A percentile compares a stretch with the other conserved stretches of the same genome.
Evolutionary conservation across 1,139 yeast species (phyloP).

Genomic region (Blastobotrys arbuscula): DNA sequence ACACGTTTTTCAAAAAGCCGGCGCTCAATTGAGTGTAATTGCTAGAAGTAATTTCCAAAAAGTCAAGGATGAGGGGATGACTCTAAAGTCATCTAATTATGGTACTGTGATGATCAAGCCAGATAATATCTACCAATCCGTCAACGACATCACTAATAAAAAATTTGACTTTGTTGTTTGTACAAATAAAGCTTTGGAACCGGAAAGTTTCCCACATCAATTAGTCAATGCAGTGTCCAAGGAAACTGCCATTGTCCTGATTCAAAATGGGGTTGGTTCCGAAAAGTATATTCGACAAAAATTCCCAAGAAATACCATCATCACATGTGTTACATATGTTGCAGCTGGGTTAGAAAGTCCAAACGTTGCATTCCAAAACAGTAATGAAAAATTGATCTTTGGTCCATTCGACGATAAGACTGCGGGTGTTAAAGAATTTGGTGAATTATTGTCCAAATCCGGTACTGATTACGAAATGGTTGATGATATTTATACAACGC

Average conservation of each 20-base stretch:
- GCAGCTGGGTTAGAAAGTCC: constrained; percentile 44
- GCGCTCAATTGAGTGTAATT: constrained; percentile 46
- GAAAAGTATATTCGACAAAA: constrained; percentile 48
- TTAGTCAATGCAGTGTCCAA: constrained; percentile 45
- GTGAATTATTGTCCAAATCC: constrained; percentile 15
- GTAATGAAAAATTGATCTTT: constrained; percentile 42
- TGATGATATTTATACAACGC: constrained; percentile 19
- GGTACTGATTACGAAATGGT: constrained; percentile 17
- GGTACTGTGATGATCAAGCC: constrained; percentile 39
- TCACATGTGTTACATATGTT: constrained; percentile 58
- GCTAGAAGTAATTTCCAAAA: constrained; percentile 53
- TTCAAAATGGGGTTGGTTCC: constrained; percentile 65
- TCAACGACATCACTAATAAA: constrained; percentile 30
- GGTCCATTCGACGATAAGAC: constrained; percentile 42
- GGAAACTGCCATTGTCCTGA: constrained; percentile 50
- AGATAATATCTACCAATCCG: constrained; percentile 30
- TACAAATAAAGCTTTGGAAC: constrained; percentile 60
- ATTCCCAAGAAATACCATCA: constrained; percentile 49
- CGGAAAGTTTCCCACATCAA: constrained; percentile 47
- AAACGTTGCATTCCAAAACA: constrained; percentile 43
- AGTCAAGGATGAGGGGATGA: constrained; percentile 39
- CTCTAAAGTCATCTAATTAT: constrained; percentile 43
- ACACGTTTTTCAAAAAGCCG: constrained; percentile 18
- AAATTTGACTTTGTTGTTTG: constrained; percentile 57
- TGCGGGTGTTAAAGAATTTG: constrained; percentile 13